phyloP scores from a whole-genome alignment of 805 yeast species.

The Zygosaccharomyces gambellarensis region DNA sequence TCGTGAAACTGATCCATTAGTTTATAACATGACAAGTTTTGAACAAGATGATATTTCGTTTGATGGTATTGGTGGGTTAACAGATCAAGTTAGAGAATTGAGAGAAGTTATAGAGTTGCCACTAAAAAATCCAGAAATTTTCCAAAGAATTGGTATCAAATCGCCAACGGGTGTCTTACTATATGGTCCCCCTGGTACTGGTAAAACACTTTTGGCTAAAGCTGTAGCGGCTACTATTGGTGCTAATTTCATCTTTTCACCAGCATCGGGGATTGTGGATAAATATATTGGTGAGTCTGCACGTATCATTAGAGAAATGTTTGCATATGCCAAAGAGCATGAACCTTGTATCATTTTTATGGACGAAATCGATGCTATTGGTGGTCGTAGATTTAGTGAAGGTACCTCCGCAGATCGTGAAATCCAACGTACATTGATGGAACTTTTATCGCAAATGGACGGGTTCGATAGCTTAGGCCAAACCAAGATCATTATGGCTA shows the following conservation, averaged over 20 bases:
- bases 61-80: constrained; percentile 92
- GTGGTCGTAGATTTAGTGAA: constrained; percentile 95
- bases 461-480: constrained; percentile 96
- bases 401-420: constrained; percentile 99
- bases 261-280: constrained; percentile 96
- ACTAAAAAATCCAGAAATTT: constrained; percentile 92
- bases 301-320: constrained; percentile 94
- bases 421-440: constrained; percentile 97
- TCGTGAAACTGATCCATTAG: constrained; percentile 96
- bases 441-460: constrained; percentile 94
- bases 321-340: constrained; percentile 94
- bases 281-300: constrained; percentile 98
- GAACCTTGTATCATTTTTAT: constrained; percentile 97
- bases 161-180: constrained; percentile 98
- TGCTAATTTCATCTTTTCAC: constrained; percentile 95
- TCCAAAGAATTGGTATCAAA: constrained; percentile 91
- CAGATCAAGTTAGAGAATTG: constrained; percentile 91
- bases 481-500: constrained; percentile 97
- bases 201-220: constrained; percentile 91
- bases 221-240: constrained; percentile 99
- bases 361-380: constrained; percentile 99
- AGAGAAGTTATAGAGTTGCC: constrained; percentile 98
- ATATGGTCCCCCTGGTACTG: constrained; percentile 99
- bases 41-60: constrained; percentile 97
- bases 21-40: constrained; percentile 95